Evolutionary conservation across 176 grass and related monocot species (phyloP), one percentile per base, ranked within the genome.

Genomic region (Cenchrus americanus): DNA sequence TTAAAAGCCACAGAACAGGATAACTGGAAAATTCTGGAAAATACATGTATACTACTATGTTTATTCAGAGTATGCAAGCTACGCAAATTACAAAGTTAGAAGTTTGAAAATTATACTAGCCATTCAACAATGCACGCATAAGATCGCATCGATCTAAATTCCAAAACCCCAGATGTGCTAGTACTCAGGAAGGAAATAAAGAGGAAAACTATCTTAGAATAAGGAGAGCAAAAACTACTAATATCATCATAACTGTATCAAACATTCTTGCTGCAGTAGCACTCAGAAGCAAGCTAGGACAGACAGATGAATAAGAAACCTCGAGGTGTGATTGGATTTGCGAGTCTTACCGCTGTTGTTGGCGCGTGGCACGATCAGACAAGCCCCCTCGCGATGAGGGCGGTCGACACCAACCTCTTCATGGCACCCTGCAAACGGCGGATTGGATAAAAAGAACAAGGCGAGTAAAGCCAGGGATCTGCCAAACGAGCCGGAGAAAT

Each of bases 371-470:
- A 69, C 60, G 83, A 83, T 54, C 86, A 82, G 19, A 70, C 12
- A 44, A 92, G 83, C 22, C 86, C 80, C 74, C 86, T 86, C 42
- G 78, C 5, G 53, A 79, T 3, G 74, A 92, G 52, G 22, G 86
- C 70, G 22, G 79, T 75, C 68, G 86, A 92, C 15, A 83, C 21
- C 69, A 92, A 27, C 75, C 83, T 88, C 62, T 64, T 84, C 90
- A 88, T 89, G 83, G 27, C 76, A 26, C 44, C 79, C 88, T 90
- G 88, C 69, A 67, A 80, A 14, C 43, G 32, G 32, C 21, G 27
- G 67, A 58, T 2, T 12, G 18, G 83, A 72, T 5, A 26, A 41
- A 54, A 54, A 67, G 21, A 81, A 17, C 34, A 34, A 34, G 34
- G 24, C 34, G 21, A 5, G 50, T 44, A 3, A 58, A 11, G 32